Evolutionary conservation across 306 rosid genomes (phyloP).

Genomic region (Gastrolobium bilobum): DNA sequence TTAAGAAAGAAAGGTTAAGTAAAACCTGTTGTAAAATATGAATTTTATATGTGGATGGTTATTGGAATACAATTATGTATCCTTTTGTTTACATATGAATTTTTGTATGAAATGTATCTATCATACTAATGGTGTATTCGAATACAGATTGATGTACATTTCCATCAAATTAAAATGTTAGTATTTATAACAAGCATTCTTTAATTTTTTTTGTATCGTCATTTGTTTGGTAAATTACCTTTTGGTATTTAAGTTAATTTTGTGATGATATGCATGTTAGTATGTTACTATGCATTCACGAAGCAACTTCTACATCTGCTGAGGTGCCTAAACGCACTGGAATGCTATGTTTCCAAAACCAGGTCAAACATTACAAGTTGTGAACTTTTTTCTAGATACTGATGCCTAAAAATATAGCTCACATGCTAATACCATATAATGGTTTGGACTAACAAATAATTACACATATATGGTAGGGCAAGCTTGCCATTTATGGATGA

Average conservation of each 20-base stretch:
- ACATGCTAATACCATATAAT: slow-evolving; percentile 29
- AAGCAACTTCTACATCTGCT: not conserved
- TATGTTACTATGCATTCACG: not conserved
- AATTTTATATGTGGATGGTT: too few relatives aligned
- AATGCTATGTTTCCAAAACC: slow-evolving; percentile 16
- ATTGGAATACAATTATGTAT: too few relatives aligned
- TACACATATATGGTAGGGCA: slow-evolving; percentile 58
- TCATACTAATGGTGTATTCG: too few relatives aligned
- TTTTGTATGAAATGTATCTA: too few relatives aligned
- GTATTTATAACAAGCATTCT: not conserved
- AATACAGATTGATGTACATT: too few relatives aligned
- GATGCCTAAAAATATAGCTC: slow-evolving; percentile 32
- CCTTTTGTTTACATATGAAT: too few relatives aligned
- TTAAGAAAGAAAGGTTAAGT: too few relatives aligned
- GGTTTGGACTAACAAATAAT: slow-evolving; percentile 21
- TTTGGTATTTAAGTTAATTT: not conserved
- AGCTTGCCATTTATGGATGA: slow-evolving; percentile 19
- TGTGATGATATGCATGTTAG: not conserved
- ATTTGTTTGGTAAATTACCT: not conserved
- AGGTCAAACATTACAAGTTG: not conserved
- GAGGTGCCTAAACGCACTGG: not conserved
- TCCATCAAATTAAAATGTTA: not conserved
- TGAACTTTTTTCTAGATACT: not conserved
- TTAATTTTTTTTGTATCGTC: not conserved
- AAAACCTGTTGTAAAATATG: too few relatives aligned